A percentile compares a stretch with the other conserved stretches of the same genome.
These are phyloP conservation scores for Acanthamoeba royreba DNA, from an alignment of 208 protist species.

Conservation along the genomic window DNA sequence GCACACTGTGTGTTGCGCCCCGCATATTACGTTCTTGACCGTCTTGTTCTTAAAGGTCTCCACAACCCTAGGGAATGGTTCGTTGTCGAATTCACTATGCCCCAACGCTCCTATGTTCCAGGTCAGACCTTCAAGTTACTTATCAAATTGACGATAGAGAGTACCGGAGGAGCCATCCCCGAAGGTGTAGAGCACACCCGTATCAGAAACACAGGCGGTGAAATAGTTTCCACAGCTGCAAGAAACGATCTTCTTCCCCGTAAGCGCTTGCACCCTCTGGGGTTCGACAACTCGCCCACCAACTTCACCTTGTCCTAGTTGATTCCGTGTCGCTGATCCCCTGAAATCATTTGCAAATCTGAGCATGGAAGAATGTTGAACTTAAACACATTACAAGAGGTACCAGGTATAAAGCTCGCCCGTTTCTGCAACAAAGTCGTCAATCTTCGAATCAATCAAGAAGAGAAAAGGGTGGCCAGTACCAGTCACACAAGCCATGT, in stretches of 20 bases:
- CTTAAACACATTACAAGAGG: neutral
- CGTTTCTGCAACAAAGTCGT: neutral
- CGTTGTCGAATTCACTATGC: neutral
- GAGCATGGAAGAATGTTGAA: neutral
- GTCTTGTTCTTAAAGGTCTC: neutral
- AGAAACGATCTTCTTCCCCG: conserved; percentile 11
- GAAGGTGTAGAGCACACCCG: neutral
- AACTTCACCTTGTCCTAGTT: neutral
- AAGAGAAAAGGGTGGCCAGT: neutral
- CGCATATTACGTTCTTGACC: neutral
- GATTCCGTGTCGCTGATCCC: neutral
- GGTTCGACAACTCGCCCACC: neutral
- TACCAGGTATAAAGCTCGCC: conserved; percentile 38
- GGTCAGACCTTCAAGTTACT: neutral
- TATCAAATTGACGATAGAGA: neutral
- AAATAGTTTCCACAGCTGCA: neutral
- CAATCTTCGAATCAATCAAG: neutral
- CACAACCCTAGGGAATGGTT: neutral
- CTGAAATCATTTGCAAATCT: neutral
- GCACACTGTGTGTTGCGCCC: neutral
- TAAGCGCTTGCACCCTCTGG: neutral
- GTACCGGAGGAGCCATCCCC: neutral
- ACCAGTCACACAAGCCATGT: conserved; percentile 46
- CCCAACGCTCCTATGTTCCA: neutral
- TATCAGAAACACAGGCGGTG: neutral